These are phyloP conservation scores for Xylaria curta DNA, from an alignment of 495 filamentous ascomycete genomes.

Conservation along the genomic window DNA sequence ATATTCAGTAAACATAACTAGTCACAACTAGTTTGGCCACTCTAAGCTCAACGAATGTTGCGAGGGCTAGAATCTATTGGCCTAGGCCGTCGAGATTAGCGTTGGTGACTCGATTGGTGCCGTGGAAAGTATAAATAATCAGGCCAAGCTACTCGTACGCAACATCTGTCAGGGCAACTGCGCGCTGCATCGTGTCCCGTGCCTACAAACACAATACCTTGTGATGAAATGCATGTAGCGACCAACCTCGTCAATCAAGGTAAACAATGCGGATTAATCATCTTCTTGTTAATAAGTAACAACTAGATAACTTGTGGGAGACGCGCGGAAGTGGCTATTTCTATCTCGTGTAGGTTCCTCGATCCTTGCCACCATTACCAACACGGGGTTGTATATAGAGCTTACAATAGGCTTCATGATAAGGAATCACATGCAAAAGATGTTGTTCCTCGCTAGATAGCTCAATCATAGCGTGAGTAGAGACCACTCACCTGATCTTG, in stretches of 20 bases:
- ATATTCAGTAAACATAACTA: background rate
- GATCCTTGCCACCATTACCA: background rate
- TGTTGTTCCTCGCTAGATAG: background rate
- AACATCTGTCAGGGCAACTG: background rate
- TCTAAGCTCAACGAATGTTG: background rate
- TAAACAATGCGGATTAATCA: background rate
- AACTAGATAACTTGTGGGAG: background rate
- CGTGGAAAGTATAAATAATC: background rate
- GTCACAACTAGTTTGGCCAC: background rate
- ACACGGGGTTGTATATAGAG: background rate
- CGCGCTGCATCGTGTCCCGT: background rate
- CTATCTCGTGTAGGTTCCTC: background rate
- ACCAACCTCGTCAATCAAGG: background rate
- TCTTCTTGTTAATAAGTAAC: background rate
- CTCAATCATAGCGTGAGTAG: background rate
- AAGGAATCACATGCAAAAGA: background rate
- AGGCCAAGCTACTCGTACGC: background rate
- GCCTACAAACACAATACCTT: background rate
- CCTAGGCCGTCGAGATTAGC: background rate
- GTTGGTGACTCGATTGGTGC: background rate
- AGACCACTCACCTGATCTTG: background rate
- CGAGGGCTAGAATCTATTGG: background rate
- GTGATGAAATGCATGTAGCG: background rate
- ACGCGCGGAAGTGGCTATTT: background rate
- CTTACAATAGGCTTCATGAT: too few relatives aligned